Evolutionary conservation across 1,284 basidiomycete genomes (phyloP), one percentile per base, ranked within the genome.

Genomic region (Coniophora puteana): DNA sequence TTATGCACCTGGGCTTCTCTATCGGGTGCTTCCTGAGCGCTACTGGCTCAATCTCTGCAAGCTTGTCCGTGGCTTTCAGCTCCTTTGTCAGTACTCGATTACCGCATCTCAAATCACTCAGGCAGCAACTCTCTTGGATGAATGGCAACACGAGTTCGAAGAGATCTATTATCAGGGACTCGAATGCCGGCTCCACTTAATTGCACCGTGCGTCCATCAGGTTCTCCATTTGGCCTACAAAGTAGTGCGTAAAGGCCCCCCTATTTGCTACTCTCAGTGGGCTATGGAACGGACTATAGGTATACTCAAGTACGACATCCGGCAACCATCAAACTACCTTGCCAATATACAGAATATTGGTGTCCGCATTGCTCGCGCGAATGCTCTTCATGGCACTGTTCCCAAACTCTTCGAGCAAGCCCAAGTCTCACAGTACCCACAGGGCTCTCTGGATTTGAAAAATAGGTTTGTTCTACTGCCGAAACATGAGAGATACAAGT

Each of bases 1-100:
- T 2, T 47, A 63, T 1, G 53, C 52, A 0, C 64, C 63, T 6
- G 59, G 38, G 0, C 47, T 64, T 1, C 47, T 67, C 12, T 44
- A 51, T 22, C 24, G 34, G 13, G 20, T 61, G 17, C 51, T 67
- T 20, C 55, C 58, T 4, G 21, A 40, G 4, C 13, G 31, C 4
- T 58, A 55, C 38, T 60, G 50, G 47, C 8, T n/a, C 7, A 38
- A 32, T n/a, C 30, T 29, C n/a, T 46, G 41, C 7, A 37, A 37
- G 16, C 36, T 37, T 5, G 8, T 37, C 21, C 1, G n/a, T 18
- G 36, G 36, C 21, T 25, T 37, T 12, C 8, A 4, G n/a, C 21
- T 37, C 4, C 12, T 37, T 8, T 37, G 36, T 26, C 36, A 37
- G 1, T 24, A 37, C 36, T 18, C 17, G 8, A 37, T 37, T 24